A percentile compares a stretch with the other conserved stretches of the same genome.
These are phyloP conservation scores for Delphinella strobiligena DNA, from an alignment of 2,329 filamentous ascomycete species.

Conservation along the genomic window DNA sequence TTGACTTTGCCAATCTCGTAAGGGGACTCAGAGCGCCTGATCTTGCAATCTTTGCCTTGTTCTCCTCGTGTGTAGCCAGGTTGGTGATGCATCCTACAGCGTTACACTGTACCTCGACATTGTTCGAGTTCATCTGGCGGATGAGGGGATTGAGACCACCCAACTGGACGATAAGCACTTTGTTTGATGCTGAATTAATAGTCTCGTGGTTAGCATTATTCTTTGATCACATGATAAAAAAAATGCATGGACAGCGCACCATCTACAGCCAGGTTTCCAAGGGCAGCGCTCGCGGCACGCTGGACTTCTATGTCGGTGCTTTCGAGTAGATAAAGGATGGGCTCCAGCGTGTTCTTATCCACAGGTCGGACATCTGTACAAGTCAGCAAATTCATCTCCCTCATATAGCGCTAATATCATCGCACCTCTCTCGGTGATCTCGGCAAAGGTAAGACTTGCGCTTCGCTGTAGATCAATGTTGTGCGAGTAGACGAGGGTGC, in stretches of 20 bases:
- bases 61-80: constrained; percentile 93
- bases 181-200: constrained; percentile 99
- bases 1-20: constrained; percentile 86
- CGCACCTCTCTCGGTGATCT: constrained; percentile 94
- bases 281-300: constrained; percentile 84
- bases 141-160: constrained; percentile 86
- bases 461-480: constrained; percentile 97
- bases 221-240: constrained; percentile 35
- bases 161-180: constrained; percentile 87
- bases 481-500: constrained; percentile 94
- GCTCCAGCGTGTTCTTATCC: constrained; percentile 85
- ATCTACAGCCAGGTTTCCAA: constrained; percentile 94
- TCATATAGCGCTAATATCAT: constrained; percentile 9
- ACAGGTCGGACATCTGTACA: constrained; percentile 77
- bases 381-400: too few relatives aligned
- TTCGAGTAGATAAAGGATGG: constrained; percentile 88
- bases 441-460: constrained; percentile 94
- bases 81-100: constrained; percentile 98
- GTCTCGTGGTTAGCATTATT: too few relatives aligned
- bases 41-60: constrained; percentile 95
- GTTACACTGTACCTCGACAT: constrained; percentile 98
- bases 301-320: constrained; percentile 96
- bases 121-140: constrained; percentile 94
- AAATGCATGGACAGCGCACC: constrained; percentile 44
- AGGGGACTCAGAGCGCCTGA: constrained; percentile 86